Conservation (phyloP, 441 rosid genomes). For the Erodium moschatum region DNA sequence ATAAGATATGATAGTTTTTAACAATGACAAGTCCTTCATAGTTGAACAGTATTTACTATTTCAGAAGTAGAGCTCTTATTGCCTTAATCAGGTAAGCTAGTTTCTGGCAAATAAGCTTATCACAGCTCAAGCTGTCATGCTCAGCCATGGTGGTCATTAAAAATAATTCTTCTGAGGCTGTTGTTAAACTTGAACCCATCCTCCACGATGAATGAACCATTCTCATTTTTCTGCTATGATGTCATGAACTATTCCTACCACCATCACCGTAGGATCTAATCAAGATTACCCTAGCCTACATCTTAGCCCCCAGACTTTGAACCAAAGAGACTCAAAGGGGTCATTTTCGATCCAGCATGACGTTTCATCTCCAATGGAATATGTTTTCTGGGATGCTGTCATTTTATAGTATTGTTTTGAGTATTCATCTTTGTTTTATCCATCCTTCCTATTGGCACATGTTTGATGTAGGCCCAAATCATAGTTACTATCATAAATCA, state of each 20-base stretch:
- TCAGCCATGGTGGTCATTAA: no score
- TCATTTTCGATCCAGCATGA: constrained; percentile 16
- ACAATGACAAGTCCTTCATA: background rate
- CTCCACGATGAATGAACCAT: background rate
- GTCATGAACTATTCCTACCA: no score
- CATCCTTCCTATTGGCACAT: background rate
- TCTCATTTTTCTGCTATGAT: no score
- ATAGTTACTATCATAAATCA: constrained; percentile 1
- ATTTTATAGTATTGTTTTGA: constrained; percentile 12
- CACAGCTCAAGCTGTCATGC: no score
- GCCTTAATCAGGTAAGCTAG: no score
- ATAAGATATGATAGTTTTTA: background rate
- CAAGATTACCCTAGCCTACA: background rate
- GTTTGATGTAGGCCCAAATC: background rate
- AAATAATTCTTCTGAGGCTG: background rate
- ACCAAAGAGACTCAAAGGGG: background rate
- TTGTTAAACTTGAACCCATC: background rate
- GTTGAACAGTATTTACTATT: background rate
- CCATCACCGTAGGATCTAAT: background rate
- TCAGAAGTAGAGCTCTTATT: background rate
- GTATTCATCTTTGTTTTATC: constrained; percentile 14
- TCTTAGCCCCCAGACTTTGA: background rate
- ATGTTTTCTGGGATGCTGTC: constrained; percentile 18
- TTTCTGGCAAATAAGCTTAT: no score
- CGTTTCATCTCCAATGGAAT: constrained; percentile 20